Percentiles rank a stretch among this genome's conserved stretches.
Conservation (phyloP, 495 filamentous ascomycete species). For the Aspergillus nanangensis region DNA sequence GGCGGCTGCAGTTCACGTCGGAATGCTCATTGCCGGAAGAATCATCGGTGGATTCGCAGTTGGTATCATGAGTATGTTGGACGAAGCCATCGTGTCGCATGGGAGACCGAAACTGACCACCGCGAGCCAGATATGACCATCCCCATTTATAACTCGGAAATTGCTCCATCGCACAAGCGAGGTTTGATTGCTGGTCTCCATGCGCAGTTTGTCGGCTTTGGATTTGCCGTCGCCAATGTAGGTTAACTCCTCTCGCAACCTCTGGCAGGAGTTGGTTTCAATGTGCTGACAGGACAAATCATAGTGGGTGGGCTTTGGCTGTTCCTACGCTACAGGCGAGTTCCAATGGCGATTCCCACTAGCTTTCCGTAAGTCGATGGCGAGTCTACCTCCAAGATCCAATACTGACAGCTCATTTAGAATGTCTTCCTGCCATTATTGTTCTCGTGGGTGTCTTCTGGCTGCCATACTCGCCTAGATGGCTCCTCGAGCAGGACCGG, state of each 20-base stretch:
- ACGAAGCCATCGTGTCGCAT: not conserved
- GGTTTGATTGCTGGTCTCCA: slow-evolving; percentile 9
- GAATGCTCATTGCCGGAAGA: slow-evolving; percentile 7
- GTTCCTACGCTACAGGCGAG: not conserved
- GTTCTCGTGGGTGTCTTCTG: slow-evolving; percentile 7
- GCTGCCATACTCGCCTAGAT: slow-evolving; percentile 8
- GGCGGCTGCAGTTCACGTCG: slow-evolving; percentile 3
- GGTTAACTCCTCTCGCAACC: not conserved
- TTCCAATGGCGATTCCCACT: slow-evolving; percentile 9
- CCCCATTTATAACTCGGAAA: slow-evolving; percentile 8
- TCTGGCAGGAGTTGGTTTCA: too few species aligned
- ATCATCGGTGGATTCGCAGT: slow-evolving; percentile 7
- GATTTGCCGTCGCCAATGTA: slow-evolving; percentile 8
- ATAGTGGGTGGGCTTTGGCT: slow-evolving; percentile 7
- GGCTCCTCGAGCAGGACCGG: slow-evolving; percentile 8
- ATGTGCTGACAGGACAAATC: too few species aligned
- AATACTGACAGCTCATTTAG: not conserved
- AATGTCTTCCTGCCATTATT: slow-evolving; percentile 8
- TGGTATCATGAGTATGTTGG: slow-evolving; percentile 6
- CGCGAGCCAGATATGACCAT: slow-evolving; percentile 3
- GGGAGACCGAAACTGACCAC: too few species aligned
- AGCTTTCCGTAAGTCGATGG: slow-evolving; percentile 5
- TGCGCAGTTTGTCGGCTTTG: slow-evolving; percentile 9
- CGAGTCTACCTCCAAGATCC: too few species aligned
- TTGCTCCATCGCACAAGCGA: slow-evolving; percentile 8